Conservation (phyloP, 345 rosid genomes). For the Gossypium bickii region DNA sequence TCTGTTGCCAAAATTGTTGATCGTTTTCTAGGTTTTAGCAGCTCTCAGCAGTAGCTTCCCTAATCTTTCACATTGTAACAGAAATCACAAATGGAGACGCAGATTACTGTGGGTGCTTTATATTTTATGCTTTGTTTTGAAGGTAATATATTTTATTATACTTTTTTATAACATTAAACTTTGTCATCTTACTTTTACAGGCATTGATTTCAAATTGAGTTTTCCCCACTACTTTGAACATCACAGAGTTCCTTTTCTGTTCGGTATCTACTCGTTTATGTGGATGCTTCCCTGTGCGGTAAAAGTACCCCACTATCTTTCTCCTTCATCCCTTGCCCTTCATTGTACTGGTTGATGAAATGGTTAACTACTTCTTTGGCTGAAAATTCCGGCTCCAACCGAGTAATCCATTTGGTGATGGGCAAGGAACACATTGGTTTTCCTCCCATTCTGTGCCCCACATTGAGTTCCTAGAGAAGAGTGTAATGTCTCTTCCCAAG, state of each 20-base stretch:
- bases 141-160: too few species aligned
- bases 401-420: constrained; percentile 28
- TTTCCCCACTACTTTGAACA: neutral
- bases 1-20: constrained; percentile 67
- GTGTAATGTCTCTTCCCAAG: constrained; percentile 40
- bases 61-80: neutral
- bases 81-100: neutral
- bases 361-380: constrained; percentile 43
- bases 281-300: constrained; percentile 31
- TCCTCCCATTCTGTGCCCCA: constrained; percentile 36
- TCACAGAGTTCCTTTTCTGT: neutral
- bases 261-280: constrained; percentile 16
- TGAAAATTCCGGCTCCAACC: constrained; percentile 46
- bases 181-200: neutral
- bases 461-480: constrained; percentile 21
- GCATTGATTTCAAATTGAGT: neutral
- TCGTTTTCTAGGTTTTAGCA: constrained; percentile 46
- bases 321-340: constrained; percentile 37
- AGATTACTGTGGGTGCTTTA: neutral
- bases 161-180: neutral
- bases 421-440: constrained; percentile 56
- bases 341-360: constrained; percentile 39
- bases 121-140: neutral
- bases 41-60: constrained; percentile 9
- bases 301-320: constrained; percentile 57